Conservation (phyloP, 305 asterid genomes). For the Fraxinus floribunda region DNA sequence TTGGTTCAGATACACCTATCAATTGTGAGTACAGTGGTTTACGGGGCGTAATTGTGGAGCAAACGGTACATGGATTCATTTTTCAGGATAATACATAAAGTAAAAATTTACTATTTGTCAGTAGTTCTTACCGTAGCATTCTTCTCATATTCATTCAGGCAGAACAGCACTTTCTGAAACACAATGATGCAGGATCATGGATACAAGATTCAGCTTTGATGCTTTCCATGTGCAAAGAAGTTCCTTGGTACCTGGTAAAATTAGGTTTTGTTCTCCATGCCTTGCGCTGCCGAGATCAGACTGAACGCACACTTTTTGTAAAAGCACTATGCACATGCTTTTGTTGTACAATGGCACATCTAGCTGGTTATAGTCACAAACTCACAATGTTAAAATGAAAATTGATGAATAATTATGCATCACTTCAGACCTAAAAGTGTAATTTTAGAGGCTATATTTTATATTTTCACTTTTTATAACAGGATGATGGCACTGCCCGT, state of each 20-base stretch:
- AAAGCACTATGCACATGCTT: not conserved
- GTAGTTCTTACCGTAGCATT: constrained; percentile 8
- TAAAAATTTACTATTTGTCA: not conserved
- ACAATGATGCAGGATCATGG: constrained; percentile 99
- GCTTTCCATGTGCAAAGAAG: constrained; percentile 99
- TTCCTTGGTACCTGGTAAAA: constrained; percentile 96
- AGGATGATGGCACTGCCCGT: constrained; percentile 95
- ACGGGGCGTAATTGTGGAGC: constrained; percentile 96
- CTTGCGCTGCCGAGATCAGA: not conserved
- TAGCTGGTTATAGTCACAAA: constrained; percentile 9
- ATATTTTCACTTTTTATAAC: constrained; percentile 20
- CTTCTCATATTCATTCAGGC: constrained; percentile 53
- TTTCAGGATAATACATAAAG: not conserved
- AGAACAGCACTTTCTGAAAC: constrained; percentile 95
- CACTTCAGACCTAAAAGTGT: not conserved
- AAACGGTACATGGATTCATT: constrained; percentile 61
- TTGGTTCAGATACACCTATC: constrained; percentile 88
- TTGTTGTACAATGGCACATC: not conserved
- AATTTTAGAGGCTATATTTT: constrained; percentile 17
- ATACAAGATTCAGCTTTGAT: constrained; percentile 96
- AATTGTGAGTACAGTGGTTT: constrained; percentile 90
- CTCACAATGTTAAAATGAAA: constrained; percentile 7
- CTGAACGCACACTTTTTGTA: not conserved
- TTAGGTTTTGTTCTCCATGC: constrained; percentile 14
- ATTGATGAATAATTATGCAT: constrained; percentile 3